A percentile compares a stretch with the other conserved stretches of the same genome.
phyloP scores from a whole-genome alignment of 768 basidiomycete genomes.

The Cystobasidium ongulense region DNA sequence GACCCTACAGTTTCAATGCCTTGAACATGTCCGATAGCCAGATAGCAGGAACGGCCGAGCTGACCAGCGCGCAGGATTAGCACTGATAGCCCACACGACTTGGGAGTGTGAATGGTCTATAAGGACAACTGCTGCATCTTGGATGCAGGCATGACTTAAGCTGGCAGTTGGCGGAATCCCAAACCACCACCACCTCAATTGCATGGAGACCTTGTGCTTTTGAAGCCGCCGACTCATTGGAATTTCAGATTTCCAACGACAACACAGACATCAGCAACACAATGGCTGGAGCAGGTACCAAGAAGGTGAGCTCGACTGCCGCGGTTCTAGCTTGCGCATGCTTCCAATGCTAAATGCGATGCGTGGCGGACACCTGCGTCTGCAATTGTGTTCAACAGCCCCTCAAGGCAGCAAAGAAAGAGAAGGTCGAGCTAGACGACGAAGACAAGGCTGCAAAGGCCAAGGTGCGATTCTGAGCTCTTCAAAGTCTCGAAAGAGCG shows the following conservation, averaged over 20 bases:
- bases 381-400: background rate
- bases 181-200: background rate
- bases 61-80: background rate
- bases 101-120: no score
- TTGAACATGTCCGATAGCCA: slow-evolving; percentile 1
- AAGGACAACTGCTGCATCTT: no score
- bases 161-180: background rate
- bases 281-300: background rate
- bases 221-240: background rate
- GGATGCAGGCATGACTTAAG: no score
- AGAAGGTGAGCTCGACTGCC: background rate
- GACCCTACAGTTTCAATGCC: slow-evolving; percentile 2
- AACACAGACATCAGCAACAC: background rate
- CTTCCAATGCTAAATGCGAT: background rate
- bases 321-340: background rate
- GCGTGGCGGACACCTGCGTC: background rate
- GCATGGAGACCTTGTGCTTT: background rate
- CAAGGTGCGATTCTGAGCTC: background rate
- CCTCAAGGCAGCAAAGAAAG: slow-evolving; percentile 21
- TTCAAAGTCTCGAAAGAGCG: background rate
- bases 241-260: background rate
- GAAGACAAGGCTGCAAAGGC: slow-evolving; percentile 22
- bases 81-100: background rate
- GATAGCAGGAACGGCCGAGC: background rate
- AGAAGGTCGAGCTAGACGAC: slow-evolving; percentile 14